Evolutionary conservation across 176 grass and related monocot species (phyloP).

Genomic region (Pontederia paniculata): DNA sequence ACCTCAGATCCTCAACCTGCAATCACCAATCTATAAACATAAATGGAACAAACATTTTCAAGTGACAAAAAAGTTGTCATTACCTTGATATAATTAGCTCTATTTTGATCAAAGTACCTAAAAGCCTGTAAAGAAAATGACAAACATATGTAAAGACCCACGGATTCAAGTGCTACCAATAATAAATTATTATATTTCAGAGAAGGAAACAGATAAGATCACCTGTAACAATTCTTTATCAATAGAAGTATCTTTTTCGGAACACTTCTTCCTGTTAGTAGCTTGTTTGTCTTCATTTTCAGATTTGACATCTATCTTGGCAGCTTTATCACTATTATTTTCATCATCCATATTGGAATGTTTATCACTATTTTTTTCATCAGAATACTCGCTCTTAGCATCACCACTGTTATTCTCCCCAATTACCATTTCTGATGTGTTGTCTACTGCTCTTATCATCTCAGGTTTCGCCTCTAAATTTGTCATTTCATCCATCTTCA

Average conservation of each 20-base stretch:
- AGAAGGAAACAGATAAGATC: constrained; percentile 11
- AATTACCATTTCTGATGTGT: constrained; percentile 19
- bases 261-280: constrained; percentile 18
- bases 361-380: constrained; percentile 14
- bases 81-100: constrained; percentile 74
- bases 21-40: constrained; percentile 15
- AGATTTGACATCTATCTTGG: constrained; percentile 26
- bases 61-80: not conserved
- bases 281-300: constrained; percentile 35
- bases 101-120: constrained; percentile 84
- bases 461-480: constrained; percentile 21
- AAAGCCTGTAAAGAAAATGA: constrained; percentile 56
- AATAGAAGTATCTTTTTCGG: constrained; percentile 45
- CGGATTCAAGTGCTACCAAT: not conserved
- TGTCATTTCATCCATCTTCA: constrained; percentile 15
- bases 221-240: constrained; percentile 89
- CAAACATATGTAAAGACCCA: not conserved
- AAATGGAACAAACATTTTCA: constrained; percentile 12
- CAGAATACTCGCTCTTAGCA: not conserved
- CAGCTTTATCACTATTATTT: constrained; percentile 24
- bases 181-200: not conserved
- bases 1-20: constrained; percentile 96
- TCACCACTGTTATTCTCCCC: not conserved
- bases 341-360: constrained; percentile 17
- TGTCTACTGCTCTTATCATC: constrained; percentile 30